Percentiles rank a stretch among this genome's conserved stretches.
Evolutionary conservation across 1,139 yeast genomes (phyloP).

Genomic region (Nakaseomyces kungkrabaensis): DNA sequence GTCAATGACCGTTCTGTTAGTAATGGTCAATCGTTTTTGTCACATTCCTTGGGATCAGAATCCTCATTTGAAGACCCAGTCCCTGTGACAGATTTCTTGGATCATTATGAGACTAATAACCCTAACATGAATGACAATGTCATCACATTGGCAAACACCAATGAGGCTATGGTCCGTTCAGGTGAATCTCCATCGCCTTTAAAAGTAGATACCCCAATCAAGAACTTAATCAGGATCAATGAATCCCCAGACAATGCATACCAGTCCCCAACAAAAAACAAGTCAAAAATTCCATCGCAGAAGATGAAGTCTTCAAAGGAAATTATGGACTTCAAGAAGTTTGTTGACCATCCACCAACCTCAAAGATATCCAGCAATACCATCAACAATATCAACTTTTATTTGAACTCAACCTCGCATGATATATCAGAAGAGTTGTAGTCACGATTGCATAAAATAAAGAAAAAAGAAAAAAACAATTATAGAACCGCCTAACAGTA

Average conservation of each 20-base stretch:
- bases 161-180: background rate
- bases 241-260: constrained; percentile 11
- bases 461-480: too few species aligned
- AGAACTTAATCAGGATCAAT: constrained; percentile 15
- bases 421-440: background rate
- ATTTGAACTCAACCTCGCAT: background rate
- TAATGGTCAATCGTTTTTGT: background rate
- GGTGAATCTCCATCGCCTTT: constrained; percentile 11
- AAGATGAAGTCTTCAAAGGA: background rate
- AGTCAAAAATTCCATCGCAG: background rate
- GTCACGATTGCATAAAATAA: too few species aligned
- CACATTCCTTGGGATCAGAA: background rate
- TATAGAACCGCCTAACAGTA: too few species aligned
- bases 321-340: constrained; percentile 1
- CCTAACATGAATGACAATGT: background rate
- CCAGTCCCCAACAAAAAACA: background rate
- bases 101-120: background rate
- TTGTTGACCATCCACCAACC: background rate
- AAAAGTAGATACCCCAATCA: constrained; percentile 17
- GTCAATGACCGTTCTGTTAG: background rate
- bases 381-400: background rate
- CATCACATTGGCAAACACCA: background rate
- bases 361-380: background rate
- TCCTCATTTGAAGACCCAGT: constrained; percentile 3
- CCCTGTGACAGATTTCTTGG: constrained; percentile 3